These are phyloP conservation scores for Diaporthe sp. DNA, from an alignment of 2,329 filamentous ascomycete species.

Conservation along the genomic window DNA sequence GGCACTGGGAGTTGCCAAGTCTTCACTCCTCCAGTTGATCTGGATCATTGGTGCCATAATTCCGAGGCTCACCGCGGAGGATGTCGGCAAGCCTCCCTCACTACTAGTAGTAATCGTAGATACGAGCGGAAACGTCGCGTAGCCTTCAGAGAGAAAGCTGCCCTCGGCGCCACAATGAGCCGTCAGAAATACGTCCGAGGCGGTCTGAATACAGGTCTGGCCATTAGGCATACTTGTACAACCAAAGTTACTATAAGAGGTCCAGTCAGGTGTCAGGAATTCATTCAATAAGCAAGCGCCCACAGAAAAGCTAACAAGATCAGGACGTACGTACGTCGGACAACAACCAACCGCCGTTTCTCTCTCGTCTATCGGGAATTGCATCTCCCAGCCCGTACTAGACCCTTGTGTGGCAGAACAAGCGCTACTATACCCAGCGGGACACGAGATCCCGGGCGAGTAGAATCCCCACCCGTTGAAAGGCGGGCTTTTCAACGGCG, in stretches of 20 bases:
- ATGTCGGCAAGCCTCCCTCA: neutral
- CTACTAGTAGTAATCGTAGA: neutral
- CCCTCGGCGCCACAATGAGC: neutral
- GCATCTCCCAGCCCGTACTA: neutral
- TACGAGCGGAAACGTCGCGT: neutral
- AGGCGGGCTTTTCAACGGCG: neutral
- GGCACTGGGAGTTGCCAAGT: neutral
- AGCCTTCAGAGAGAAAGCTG: neutral
- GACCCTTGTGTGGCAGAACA: slow-evolving; percentile 11
- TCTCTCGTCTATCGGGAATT: neutral
- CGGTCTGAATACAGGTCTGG: slow-evolving; percentile 7
- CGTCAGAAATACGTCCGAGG: neutral
- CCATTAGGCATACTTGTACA: neutral
- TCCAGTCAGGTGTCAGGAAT: neutral
- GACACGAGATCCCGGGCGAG: slow-evolving; percentile 10
- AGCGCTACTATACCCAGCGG: slow-evolving; percentile 4
- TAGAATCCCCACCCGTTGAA: slow-evolving; percentile 12
- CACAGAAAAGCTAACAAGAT: neutral
- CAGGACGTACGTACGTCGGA: neutral
- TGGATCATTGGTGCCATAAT: slow-evolving; percentile 8
- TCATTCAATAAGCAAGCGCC: neutral
- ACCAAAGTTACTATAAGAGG: neutral
- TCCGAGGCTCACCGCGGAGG: neutral
- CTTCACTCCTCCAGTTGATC: slow-evolving; percentile 17
- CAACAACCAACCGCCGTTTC: slow-evolving; percentile 15